Conservation (phyloP, 2,329 filamentous ascomycete genomes). For the Helotiales sp. region DNA sequence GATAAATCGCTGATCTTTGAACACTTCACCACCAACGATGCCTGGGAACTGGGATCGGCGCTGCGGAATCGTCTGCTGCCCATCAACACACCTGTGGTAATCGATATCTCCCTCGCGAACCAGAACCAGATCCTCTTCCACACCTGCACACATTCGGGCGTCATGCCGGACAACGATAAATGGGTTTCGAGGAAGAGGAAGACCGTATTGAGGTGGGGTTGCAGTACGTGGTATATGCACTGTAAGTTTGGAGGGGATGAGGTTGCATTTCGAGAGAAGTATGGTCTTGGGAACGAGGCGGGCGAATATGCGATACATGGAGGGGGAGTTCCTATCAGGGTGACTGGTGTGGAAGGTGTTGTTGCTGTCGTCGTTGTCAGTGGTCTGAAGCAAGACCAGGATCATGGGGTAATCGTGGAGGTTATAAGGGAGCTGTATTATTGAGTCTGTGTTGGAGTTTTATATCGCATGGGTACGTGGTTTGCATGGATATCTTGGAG, state of each 20-base stretch:
- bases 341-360: constrained; percentile 72
- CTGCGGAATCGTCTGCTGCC: constrained; percentile 62
- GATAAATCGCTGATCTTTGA: constrained; percentile 34
- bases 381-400: constrained; percentile 74
- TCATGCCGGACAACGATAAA: constrained; percentile 68
- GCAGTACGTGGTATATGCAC: constrained; percentile 69
- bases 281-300: constrained; percentile 56
- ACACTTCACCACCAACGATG: constrained; percentile 62
- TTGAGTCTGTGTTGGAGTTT: constrained; percentile 4
- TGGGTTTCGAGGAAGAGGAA: constrained; percentile 73
- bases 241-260: constrained; percentile 68
- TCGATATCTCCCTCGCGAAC: constrained; percentile 64
- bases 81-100: constrained; percentile 55
- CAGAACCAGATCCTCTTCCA: constrained; percentile 68
- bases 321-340: constrained; percentile 71
- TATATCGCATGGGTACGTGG: neutral
- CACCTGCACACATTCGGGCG: constrained; percentile 63
- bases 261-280: constrained; percentile 62
- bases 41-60: constrained; percentile 64
- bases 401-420: constrained; percentile 75
- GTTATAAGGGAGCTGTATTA: constrained; percentile 32
- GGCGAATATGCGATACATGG: constrained; percentile 75
- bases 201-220: constrained; percentile 70
- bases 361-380: constrained; percentile 75
- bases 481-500: neutral